Evolutionary conservation across 2,329 filamentous ascomycete species (phyloP).

Genomic region (Colletotrichum magnum): DNA sequence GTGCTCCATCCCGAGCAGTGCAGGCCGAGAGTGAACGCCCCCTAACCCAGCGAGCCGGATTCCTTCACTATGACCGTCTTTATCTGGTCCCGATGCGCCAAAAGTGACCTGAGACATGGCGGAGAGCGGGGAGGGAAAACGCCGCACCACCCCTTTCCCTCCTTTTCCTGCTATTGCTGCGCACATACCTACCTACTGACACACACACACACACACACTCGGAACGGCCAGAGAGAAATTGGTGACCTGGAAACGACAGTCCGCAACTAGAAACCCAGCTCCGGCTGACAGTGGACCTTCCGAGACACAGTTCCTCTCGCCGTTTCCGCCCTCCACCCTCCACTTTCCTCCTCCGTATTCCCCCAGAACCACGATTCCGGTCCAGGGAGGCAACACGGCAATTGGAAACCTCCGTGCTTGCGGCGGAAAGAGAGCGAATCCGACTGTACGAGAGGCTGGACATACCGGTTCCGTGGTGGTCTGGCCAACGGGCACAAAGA

Average conservation of each 20-base stretch:
- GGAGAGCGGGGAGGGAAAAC: conserved; percentile 12
- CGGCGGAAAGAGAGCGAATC: conserved; percentile 18
- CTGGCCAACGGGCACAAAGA: conserved; percentile 36
- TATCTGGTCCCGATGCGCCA: conserved; percentile 17
- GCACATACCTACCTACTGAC: neutral
- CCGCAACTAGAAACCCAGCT: conserved; percentile 31
- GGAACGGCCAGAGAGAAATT: neutral
- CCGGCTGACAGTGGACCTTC: conserved; percentile 35
- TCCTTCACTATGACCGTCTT: conserved; percentile 10
- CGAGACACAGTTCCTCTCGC: conserved; percentile 28
- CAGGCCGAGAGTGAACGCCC: conserved; percentile 8
- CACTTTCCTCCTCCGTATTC: neutral
- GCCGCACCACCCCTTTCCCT: neutral
- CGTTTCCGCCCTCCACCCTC: neutral
- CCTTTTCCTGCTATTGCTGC: conserved; percentile 8
- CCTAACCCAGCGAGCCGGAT: conserved; percentile 31
- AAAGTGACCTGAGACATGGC: conserved; percentile 36
- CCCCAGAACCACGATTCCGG: neutral
- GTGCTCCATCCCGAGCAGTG: conserved; percentile 10
- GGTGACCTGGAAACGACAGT: conserved; percentile 24
- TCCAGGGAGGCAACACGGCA: conserved; percentile 15
- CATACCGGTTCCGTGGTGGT: conserved; percentile 28
- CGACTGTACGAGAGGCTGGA: conserved; percentile 6
- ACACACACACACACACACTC: neutral
- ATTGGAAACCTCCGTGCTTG: conserved; percentile 7